Conservation (phyloP, 306 rosid species). For the Sindora glabra region DNA sequence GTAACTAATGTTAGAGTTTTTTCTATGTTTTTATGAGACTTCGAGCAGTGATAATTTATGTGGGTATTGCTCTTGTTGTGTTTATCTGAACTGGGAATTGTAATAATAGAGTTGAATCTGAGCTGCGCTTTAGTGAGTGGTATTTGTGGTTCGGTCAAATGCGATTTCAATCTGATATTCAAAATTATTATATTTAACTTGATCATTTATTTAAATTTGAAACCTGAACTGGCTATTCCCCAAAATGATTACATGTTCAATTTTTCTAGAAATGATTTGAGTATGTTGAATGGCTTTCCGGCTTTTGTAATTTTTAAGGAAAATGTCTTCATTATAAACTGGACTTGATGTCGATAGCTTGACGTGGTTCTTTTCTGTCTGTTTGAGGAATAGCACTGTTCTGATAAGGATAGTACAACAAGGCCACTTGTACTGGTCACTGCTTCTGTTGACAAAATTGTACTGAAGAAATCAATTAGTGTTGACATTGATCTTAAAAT, state of each 20-base stretch:
- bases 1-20: constrained; percentile 14
- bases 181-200: neutral
- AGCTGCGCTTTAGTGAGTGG: neutral
- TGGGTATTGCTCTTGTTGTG: neutral
- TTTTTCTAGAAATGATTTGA: neutral
- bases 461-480: constrained; percentile 77
- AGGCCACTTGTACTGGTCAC: constrained; percentile 87
- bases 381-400: constrained; percentile 63
- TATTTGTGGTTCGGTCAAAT: neutral
- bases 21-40: neutral
- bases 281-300: neutral
- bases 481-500: constrained; percentile 22
- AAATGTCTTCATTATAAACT: neutral
- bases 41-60: neutral
- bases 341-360: neutral
- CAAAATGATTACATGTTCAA: neutral
- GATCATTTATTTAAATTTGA: neutral
- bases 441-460: constrained; percentile 92
- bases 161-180: no score
- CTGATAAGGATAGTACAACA: constrained; percentile 67
- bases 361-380: neutral
- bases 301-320: constrained; percentile 8
- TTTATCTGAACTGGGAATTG: neutral
- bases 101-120: neutral
- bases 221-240: neutral